A percentile compares a stretch with the other conserved stretches of the same genome.
phyloP scores from a whole-genome alignment of 495 filamentous ascomycete genomes.

The Margaritispora aquatica region DNA sequence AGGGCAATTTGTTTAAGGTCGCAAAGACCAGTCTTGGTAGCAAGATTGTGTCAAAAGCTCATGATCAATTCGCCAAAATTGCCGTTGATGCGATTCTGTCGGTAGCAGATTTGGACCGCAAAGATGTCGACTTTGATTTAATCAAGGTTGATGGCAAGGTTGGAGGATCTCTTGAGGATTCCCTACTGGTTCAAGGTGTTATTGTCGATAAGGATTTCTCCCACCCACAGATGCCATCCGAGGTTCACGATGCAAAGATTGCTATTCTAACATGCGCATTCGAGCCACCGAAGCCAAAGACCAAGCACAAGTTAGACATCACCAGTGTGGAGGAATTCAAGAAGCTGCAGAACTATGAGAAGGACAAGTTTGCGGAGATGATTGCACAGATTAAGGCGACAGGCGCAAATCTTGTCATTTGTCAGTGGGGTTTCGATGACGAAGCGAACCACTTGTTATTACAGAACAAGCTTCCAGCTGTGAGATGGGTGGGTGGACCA shows the following conservation, averaged over 20 bases:
- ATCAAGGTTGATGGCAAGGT: slow-evolving; percentile 99
- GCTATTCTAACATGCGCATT: slow-evolving; percentile 98
- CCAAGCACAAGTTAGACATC: slow-evolving; percentile 99
- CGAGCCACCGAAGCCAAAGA: slow-evolving; percentile 99
- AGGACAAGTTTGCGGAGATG: slow-evolving; percentile 96
- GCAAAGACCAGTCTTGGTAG: slow-evolving; percentile 94
- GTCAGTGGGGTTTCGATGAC: slow-evolving; percentile 99
- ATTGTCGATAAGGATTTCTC: slow-evolving; percentile 99
- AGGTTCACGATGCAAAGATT: slow-evolving; percentile 90
- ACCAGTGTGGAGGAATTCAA: slow-evolving; percentile 97
- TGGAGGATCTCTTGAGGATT: slow-evolving; percentile 90
- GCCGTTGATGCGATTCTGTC: slow-evolving; percentile 95
- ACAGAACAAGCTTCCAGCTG: slow-evolving; percentile 92
- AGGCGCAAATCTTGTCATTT: slow-evolving; percentile 95
- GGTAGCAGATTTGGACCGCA: slow-evolving; percentile 91
- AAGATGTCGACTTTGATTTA: slow-evolving; percentile 97
- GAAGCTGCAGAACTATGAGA: slow-evolving; percentile 91
- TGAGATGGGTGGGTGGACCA: slow-evolving; percentile 96
- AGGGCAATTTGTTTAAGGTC: slow-evolving; percentile 80
- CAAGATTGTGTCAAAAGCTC: slow-evolving; percentile 99
- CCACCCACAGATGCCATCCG: slow-evolving; percentile 95
- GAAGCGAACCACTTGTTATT: slow-evolving; percentile 96
- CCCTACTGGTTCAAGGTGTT: slow-evolving; percentile 90
- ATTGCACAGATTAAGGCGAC: slow-evolving; percentile 96
- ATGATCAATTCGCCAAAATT: slow-evolving; percentile 96